A percentile compares a stretch with the other conserved stretches of the same genome.
phyloP scores from a whole-genome alignment of 2,329 filamentous ascomycete species.

The Raffaelea deltoideospora region DNA sequence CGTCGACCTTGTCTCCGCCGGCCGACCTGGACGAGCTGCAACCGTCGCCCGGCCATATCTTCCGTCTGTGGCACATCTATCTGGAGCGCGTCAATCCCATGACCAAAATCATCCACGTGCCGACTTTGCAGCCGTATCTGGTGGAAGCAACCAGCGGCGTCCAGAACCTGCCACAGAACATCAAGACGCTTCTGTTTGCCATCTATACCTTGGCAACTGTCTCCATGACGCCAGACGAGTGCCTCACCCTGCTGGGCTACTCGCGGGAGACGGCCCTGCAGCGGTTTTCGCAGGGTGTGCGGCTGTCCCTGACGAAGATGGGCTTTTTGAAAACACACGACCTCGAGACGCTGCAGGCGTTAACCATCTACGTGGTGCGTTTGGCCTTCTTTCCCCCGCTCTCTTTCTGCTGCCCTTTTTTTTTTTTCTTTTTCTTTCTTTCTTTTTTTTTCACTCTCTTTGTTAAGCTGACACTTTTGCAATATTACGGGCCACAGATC shows the following conservation, averaged over 20 bases:
- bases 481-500: constrained; percentile 20
- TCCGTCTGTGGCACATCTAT: constrained; percentile 60
- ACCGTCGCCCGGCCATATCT: constrained; percentile 49
- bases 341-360: constrained; percentile 41
- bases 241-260: constrained; percentile 33
- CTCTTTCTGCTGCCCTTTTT: not conserved
- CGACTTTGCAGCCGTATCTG: constrained; percentile 50
- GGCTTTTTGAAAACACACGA: constrained; percentile 45
- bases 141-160: constrained; percentile 46
- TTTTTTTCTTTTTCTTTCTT: not conserved
- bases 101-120: constrained; percentile 57
- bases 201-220: constrained; percentile 49
- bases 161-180: constrained; percentile 35
- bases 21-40: constrained; percentile 36
- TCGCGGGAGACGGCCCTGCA: constrained; percentile 33
- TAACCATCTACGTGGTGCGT: constrained; percentile 36
- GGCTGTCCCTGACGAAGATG: constrained; percentile 31
- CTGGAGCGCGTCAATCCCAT: constrained; percentile 61
- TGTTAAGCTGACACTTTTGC: not conserved
- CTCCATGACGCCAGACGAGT: constrained; percentile 41
- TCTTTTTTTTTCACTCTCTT: no score
- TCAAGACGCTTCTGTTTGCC: constrained; percentile 47
- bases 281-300: constrained; percentile 35
- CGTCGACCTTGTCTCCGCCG: constrained; percentile 17
- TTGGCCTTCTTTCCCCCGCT: not conserved